These are phyloP conservation scores for Penicillium sp. DNA, from an alignment of 2,329 filamentous ascomycete species.

Conservation along the genomic window DNA sequence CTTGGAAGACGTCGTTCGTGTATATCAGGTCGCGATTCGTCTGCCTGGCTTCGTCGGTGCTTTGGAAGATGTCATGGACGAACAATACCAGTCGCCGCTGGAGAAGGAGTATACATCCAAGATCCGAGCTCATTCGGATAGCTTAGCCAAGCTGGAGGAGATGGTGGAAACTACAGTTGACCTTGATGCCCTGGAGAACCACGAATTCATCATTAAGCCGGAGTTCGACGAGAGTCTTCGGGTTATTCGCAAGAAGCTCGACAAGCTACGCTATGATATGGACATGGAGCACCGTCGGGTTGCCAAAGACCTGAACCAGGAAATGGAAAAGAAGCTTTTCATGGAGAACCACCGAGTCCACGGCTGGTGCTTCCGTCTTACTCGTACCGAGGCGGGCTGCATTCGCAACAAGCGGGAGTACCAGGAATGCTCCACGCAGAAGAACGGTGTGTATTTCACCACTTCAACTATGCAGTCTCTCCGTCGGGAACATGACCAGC, in stretches of 20 bases:
- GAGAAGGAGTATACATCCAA: conserved; percentile 85
- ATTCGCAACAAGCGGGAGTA: conserved; percentile 90
- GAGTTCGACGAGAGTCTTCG: conserved; percentile 90
- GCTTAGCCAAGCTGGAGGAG: conserved; percentile 81
- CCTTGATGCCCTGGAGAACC: conserved; percentile 88
- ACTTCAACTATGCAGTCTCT: conserved; percentile 76
- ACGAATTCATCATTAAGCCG: conserved; percentile 98
- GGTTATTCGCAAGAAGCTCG: conserved; percentile 86
- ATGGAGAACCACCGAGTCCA: conserved; percentile 94
- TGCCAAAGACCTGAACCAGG: conserved; percentile 78
- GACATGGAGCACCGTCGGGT: conserved; percentile 74
- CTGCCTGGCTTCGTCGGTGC: conserved; percentile 86
- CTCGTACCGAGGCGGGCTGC: conserved; percentile 82
- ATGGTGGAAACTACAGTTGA: conserved; percentile 99
- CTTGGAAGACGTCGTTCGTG: conserved; percentile 90
- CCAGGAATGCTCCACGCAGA: conserved; percentile 94
- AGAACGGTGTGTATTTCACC: conserved; percentile 98
- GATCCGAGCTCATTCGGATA: conserved; percentile 71
- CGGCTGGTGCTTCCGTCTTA: conserved; percentile 94
- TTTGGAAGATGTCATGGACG: conserved; percentile 91
- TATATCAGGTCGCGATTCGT: conserved; percentile 91
- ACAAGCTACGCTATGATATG: conserved; percentile 80
- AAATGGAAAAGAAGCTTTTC: conserved; percentile 98
- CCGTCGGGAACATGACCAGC: conserved; percentile 87
- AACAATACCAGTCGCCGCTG: conserved; percentile 81